Base-by-base conservation (phyloP, 805 yeast genomes). In the Monosporozyma unispora region DNA sequence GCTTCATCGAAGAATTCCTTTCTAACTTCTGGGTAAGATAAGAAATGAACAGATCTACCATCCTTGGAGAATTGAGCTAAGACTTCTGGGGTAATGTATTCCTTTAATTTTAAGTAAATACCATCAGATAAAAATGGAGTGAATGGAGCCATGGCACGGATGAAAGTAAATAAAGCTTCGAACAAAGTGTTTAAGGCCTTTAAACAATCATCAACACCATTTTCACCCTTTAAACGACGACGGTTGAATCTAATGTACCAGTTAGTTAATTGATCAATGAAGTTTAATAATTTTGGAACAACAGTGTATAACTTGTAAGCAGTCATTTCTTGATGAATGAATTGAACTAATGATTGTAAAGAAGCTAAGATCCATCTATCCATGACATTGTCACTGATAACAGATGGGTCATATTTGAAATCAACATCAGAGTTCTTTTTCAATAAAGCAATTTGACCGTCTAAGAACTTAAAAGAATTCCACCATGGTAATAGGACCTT, bases 171-270 rank as follows among this genome's bases (percentile, higher is more conserved):
- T 59, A 90, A 75, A 31, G 93, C 96, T 67, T 89, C 96, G 50
- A 90, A 82, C 69, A 93, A 75, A 22, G 97, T 86, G 72, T 93
- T 93, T 62, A 93, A 78, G 45, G 96, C 96, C 61, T 78, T 79
- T 58, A 81, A 69, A 60, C 96, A 84, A 65, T 93, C 99, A 50
- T 81, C 84, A 47, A 79, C 70, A 52, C 96, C 96, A 52, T 78
- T 83, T 64, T 84, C 93, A 67, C 98, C 98, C 83, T 93, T 93
- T 64, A 93, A 80, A 77, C 99, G 91, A 74, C 88, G 82, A 75
- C 99, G 90, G 76, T 93, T 93, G 71, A 93, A 87, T 70, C 99
- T 84, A 68, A 93, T 93, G 75, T 93, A 93, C 98, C 98, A 93
- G 75, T 93, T 93, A 57, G 99, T 93, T 70, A 93, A 79, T 65